These are phyloP conservation scores for Yamadazyma endophytica DNA, from an alignment of 805 yeast species.

Conservation along the genomic window DNA sequence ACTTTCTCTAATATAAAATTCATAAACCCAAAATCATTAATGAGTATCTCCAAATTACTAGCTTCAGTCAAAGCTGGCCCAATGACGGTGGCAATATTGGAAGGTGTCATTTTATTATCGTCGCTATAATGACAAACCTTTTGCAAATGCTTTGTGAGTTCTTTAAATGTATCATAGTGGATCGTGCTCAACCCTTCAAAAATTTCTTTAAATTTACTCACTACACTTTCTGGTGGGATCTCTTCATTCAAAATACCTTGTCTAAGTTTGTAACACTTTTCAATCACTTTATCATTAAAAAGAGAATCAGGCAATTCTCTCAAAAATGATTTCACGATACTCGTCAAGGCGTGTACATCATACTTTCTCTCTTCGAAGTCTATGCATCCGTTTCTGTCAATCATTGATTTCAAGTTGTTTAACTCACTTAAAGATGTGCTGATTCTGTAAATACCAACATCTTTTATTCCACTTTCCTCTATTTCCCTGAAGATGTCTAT, in stretches of 20 bases:
- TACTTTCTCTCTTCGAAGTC: constrained; percentile 50
- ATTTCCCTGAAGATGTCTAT: constrained; percentile 66
- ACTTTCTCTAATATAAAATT: constrained; percentile 50
- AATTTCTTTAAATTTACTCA: constrained; percentile 21
- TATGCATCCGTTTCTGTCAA: constrained; percentile 45
- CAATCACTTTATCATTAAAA: constrained; percentile 63
- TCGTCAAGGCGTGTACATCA: constrained; percentile 83
- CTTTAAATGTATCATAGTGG: constrained; percentile 65
- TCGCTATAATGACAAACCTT: constrained; percentile 64
- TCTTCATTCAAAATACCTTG: constrained; percentile 13
- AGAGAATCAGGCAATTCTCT: constrained; percentile 86
- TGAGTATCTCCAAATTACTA: constrained; percentile 42
- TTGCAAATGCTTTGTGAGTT: constrained; percentile 66
- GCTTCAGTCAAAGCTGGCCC: constrained; percentile 61
- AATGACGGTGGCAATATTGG: constrained; percentile 87
- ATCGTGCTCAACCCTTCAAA: constrained; percentile 51
- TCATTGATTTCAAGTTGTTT: constrained; percentile 36
- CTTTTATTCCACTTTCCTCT: constrained; percentile 84
- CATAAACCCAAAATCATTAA: constrained; percentile 51
- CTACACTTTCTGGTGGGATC: constrained; percentile 1
- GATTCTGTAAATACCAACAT: constrained; percentile 83
- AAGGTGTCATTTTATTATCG: constrained; percentile 79
- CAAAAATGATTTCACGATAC: constrained; percentile 77
- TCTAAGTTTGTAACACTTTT: constrained; percentile 45
- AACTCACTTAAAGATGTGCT: constrained; percentile 50